Evolutionary conservation across 1,284 basidiomycete genomes (phyloP).

Genomic region (Ganoderma leucocontextum): DNA sequence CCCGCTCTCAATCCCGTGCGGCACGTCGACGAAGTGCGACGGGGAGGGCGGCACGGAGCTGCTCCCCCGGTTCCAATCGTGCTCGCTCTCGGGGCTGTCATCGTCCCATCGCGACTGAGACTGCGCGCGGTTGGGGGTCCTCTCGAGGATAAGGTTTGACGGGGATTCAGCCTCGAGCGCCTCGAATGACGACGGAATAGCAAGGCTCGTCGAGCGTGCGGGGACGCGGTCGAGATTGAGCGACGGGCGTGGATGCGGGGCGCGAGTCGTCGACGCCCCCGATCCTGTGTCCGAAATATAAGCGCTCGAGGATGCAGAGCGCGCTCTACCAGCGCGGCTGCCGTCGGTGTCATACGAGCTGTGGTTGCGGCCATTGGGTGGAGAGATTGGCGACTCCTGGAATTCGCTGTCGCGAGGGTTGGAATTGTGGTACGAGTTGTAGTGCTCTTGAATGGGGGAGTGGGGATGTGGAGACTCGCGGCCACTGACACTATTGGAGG

Average conservation of each 20-base stretch:
- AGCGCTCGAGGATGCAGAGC: constrained; percentile 40
- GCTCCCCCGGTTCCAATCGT: constrained; percentile 28
- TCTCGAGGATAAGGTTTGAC: constrained; percentile 26
- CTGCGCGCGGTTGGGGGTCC: constrained; percentile 30
- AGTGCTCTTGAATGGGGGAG: constrained; percentile 47
- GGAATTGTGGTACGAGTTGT: constrained; percentile 32
- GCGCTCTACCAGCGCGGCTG: constrained; percentile 31
- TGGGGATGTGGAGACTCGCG: constrained; percentile 41
- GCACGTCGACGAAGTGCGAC: constrained; percentile 69
- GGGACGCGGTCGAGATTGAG: constrained; percentile 39
- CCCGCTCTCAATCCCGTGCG: constrained; percentile 68
- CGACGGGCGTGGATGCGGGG: constrained; percentile 33
- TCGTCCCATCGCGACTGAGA: constrained; percentile 28
- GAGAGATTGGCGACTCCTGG: constrained; percentile 29
- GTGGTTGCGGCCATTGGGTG: constrained; percentile 22
- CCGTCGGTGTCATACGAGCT: constrained; percentile 19
- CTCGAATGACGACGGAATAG: constrained; percentile 35
- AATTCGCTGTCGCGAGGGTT: constrained; percentile 24
- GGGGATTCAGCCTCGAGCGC: constrained; percentile 32
- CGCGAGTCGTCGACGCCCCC: constrained; percentile 3
- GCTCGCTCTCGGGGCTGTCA: neutral
- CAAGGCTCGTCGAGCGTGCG: constrained; percentile 37
- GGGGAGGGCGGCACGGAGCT: constrained; percentile 62
- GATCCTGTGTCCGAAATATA: constrained; percentile 15
- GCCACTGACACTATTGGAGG: constrained; percentile 24